Base-by-base conservation (phyloP, 768 basidiomycete genomes). In the Lentinula raphanica region DNA sequence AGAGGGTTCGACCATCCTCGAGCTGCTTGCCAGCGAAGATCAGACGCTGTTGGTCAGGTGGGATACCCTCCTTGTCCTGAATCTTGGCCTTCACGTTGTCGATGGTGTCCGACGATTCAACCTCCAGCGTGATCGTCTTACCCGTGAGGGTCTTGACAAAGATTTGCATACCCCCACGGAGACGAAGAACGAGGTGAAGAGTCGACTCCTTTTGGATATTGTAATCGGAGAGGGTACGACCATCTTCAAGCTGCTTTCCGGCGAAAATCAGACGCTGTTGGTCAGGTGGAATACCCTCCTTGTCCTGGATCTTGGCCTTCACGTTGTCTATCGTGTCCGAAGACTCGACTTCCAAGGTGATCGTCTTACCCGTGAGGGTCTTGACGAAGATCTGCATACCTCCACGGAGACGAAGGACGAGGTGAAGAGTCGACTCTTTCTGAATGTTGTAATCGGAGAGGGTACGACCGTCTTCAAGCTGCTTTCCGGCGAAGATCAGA, bases 401-500 rank as follows among this genome's bases (percentile, higher is more conserved):
- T 58, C 86, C 85, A 57, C 86, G 86, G 6, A 87, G 78, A 73
- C 84, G 86, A 28, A 86, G 76, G 44, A 88, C 89, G n/a, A 90
- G 71, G 59, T 88, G 87, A 35, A 88, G 83, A 0, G 87, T 89
- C 0, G 84, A 85, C 70, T 89, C 88, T 74, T 90, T 87, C 80
- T 90, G 88, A 35, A 89, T 90, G 69, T 90, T 88, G 67, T 89
- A 89, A 56, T 90, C 86, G 0, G 86, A 84, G 76, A 94, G 80
- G 0, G 94, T 97, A 49, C 94, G 88, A 3, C 94, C 94, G 58
- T 97, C 94, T 70, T 96, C 94, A 11, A 95, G 75, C 67, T 96
- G 94, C 77, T 96, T 96, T 46, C 94, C 94, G 45, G 94, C 94
- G 63, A 95, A 96, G 69, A 90, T 93, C 46, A 94, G 75, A 44